These are phyloP conservation scores for Erodium texanum DNA, from an alignment of 441 rosid species.

Conservation along the genomic window DNA sequence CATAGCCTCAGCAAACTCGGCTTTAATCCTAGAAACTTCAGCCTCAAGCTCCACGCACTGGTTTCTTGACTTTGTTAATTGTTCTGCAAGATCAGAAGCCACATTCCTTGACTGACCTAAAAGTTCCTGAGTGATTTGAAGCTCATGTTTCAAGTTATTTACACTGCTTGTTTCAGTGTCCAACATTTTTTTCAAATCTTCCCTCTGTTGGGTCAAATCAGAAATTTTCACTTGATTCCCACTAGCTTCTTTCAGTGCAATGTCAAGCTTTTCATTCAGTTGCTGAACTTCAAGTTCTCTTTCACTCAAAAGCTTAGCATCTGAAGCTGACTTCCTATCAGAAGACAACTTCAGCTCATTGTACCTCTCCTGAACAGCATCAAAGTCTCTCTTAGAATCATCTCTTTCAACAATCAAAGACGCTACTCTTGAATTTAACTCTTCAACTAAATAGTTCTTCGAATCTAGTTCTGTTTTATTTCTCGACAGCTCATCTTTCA, in stretches of 20 bases:
- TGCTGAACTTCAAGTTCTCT: slow-evolving; percentile 41
- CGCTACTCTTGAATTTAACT: slow-evolving; percentile 40
- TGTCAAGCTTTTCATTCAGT: slow-evolving; percentile 43
- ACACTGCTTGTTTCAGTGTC: slow-evolving; percentile 35
- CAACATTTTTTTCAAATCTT: slow-evolving; percentile 41
- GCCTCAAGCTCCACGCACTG: slow-evolving; percentile 48
- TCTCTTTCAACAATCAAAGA: slow-evolving; percentile 46
- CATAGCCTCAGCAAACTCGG: slow-evolving; percentile 44
- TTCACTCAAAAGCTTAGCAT: slow-evolving; percentile 42
- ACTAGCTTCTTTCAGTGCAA: slow-evolving; percentile 30
- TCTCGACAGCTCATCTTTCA: slow-evolving; percentile 38
- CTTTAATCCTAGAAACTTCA: slow-evolving; percentile 43
- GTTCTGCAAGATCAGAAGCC: slow-evolving; percentile 44
- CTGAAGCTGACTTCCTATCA: slow-evolving; percentile 41
- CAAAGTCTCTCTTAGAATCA: slow-evolving; percentile 37
- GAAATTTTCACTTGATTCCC: slow-evolving; percentile 30
- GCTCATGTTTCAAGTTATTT: slow-evolving; percentile 49
- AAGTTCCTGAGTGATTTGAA: slow-evolving; percentile 36
- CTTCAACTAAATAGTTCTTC: slow-evolving; percentile 41
- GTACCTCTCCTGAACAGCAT: slow-evolving; percentile 36
- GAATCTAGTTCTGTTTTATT: slow-evolving; percentile 37
- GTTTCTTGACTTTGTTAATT: slow-evolving; percentile 40
- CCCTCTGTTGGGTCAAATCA: slow-evolving; percentile 44
- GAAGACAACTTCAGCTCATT: slow-evolving; percentile 47
- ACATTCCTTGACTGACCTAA: slow-evolving; percentile 42